phyloP scores from a whole-genome alignment of 345 rosid genomes.

The Draba incana region DNA sequence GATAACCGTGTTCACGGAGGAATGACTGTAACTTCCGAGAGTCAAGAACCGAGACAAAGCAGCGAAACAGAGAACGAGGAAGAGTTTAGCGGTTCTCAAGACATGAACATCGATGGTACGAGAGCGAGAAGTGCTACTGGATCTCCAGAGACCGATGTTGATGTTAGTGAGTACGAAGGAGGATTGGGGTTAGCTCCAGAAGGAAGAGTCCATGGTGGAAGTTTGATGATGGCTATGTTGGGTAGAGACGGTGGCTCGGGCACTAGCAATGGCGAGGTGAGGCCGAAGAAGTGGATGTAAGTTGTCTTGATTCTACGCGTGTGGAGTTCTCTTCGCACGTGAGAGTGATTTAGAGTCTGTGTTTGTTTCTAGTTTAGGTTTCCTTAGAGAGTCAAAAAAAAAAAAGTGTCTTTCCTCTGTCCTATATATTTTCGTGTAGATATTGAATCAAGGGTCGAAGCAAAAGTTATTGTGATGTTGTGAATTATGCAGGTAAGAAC shows the following conservation, averaged over 20 bases:
- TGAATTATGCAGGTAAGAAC: slow-evolving; percentile 20
- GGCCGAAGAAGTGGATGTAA: slow-evolving; percentile 59
- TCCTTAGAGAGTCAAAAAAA: slow-evolving; percentile 27
- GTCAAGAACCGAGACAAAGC: slow-evolving; percentile 54
- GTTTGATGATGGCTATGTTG: slow-evolving; percentile 75
- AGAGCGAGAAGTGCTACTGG: slow-evolving; percentile 39
- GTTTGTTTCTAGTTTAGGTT: slow-evolving; percentile 29
- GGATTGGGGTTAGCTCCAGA: slow-evolving; percentile 55
- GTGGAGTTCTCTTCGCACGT: too few species aligned
- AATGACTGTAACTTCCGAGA: slow-evolving; percentile 53
- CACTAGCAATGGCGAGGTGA: slow-evolving; percentile 35
- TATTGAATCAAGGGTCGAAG: slow-evolving; percentile 36
- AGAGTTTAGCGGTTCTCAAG: slow-evolving; percentile 50
- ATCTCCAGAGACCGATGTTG: slow-evolving; percentile 47
- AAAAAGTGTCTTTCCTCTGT: neutral
- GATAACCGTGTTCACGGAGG: slow-evolving; percentile 94
- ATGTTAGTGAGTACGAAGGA: slow-evolving; percentile 49
- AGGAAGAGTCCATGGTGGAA: slow-evolving; percentile 98
- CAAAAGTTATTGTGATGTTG: slow-evolving; percentile 23
- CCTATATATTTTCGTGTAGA: slow-evolving; percentile 25
- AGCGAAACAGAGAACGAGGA: slow-evolving; percentile 57
- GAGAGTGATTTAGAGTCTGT: slow-evolving; percentile 28
- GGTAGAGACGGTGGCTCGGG: slow-evolving; percentile 51
- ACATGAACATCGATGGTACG: slow-evolving; percentile 60
- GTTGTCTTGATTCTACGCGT: slow-evolving; percentile 11